Conservation (phyloP, 352 stramenopile genomes). For the Globisporangium apiculatum region DNA sequence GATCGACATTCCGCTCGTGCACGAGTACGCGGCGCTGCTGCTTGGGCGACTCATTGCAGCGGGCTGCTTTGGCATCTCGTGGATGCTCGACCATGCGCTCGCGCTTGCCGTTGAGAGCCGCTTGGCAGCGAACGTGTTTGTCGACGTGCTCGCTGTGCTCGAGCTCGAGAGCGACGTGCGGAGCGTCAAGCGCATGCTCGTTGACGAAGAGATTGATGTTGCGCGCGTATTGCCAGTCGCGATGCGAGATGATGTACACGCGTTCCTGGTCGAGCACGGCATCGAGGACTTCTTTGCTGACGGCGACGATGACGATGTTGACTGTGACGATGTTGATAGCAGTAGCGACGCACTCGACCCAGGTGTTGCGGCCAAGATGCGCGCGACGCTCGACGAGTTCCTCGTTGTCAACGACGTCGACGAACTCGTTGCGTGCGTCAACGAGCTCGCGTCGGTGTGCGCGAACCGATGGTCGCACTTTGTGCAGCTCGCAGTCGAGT, state of each 20-base stretch:
- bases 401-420: conserved; percentile 63
- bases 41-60: conserved; percentile 68
- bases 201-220: conserved; percentile 65
- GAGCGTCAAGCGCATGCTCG: conserved; percentile 69
- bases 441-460: conserved; percentile 35
- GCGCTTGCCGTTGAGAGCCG: conserved; percentile 51
- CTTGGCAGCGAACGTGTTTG: conserved; percentile 60
- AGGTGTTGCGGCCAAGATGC: conserved; percentile 55
- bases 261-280: conserved; percentile 56
- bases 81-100: conserved; percentile 60
- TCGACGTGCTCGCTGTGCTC: conserved; percentile 66
- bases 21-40: conserved; percentile 70
- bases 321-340: conserved; percentile 24
- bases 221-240: conserved; percentile 39
- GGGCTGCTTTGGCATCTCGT: conserved; percentile 80
- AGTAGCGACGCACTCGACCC: conserved; percentile 54
- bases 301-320: conserved; percentile 26
- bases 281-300: conserved; percentile 60
- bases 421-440: conserved; percentile 69
- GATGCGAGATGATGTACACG: conserved; percentile 29
- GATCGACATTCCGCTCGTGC: conserved; percentile 80
- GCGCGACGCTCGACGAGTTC: conserved; percentile 72
- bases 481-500: conserved; percentile 36
- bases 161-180: conserved; percentile 58
- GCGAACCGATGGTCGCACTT: conserved; percentile 60